Percentiles rank a stretch among this genome's conserved stretches.
These are phyloP conservation scores for Thalassiosira hispida DNA, from an alignment of 352 stramenopile species.

Conservation along the genomic window DNA sequence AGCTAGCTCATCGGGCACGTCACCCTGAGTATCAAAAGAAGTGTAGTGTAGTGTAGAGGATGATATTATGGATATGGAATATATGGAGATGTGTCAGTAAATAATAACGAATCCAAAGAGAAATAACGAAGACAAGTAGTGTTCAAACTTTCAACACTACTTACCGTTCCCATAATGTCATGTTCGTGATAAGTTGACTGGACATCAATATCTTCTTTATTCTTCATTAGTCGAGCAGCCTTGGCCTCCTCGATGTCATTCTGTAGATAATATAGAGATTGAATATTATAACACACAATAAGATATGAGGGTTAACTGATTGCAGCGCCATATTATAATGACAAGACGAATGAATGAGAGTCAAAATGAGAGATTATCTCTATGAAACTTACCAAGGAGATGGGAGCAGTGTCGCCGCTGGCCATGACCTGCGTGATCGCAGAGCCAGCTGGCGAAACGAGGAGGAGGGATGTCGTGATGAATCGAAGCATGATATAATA, in stretches of 20 bases:
- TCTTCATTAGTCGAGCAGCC: constrained; percentile 52
- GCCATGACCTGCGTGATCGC: not conserved
- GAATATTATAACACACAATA: no score
- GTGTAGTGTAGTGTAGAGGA: not conserved
- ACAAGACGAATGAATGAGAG: no score
- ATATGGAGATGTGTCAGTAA: not conserved
- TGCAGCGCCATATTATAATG: no score
- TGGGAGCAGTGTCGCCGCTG: not conserved
- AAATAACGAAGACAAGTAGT: no score
- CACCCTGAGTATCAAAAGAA: constrained; percentile 19
- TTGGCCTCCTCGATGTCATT: constrained; percentile 39
- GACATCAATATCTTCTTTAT: constrained; percentile 52
- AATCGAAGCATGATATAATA: not conserved
- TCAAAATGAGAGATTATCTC: no score
- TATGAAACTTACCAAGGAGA: constrained; percentile 8
- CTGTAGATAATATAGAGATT: constrained; percentile 1
- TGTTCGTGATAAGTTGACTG: constrained; percentile 54
- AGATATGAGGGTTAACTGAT: no score
- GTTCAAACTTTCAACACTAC: not conserved
- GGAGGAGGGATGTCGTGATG: not conserved
- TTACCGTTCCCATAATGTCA: constrained; percentile 50
- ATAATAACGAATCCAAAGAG: not conserved
- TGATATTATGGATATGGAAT: constrained; percentile 1
- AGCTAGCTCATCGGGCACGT: constrained; percentile 29
- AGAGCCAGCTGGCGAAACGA: not conserved